These are phyloP conservation scores for Hypomyces perniciosus DNA, from an alignment of 2,329 filamentous ascomycete species.

Conservation along the genomic window DNA sequence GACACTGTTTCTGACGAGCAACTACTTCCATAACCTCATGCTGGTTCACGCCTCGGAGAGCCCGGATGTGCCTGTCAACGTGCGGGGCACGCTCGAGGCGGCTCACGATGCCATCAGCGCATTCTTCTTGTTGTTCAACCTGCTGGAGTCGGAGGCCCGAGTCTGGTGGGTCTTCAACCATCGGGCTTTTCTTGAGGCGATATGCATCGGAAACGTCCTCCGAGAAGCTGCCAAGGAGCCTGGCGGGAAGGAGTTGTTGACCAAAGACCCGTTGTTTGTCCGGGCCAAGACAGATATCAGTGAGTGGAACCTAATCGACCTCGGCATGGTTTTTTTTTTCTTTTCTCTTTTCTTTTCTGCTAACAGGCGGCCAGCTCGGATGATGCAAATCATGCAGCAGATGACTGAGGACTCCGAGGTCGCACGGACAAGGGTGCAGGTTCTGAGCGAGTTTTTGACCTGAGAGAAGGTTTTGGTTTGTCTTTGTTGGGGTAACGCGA, in stretches of 20 bases:
- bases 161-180: conserved; percentile 87
- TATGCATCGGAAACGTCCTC: conserved; percentile 59
- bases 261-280: conserved; percentile 53
- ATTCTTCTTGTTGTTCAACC: conserved; percentile 66
- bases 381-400: conserved; percentile 58
- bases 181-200: conserved; percentile 68
- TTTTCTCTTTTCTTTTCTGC: conserved; percentile 11
- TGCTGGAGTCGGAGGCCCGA: conserved; percentile 65
- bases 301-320: conserved; percentile 30
- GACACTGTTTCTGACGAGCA: conserved; percentile 72
- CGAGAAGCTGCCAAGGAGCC: conserved; percentile 44
- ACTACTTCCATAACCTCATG: conserved; percentile 80
- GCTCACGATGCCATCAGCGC: conserved; percentile 68
- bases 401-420: conserved; percentile 56
- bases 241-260: conserved; percentile 39
- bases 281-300: conserved; percentile 55
- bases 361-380: conserved; percentile 38
- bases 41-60: conserved; percentile 68
- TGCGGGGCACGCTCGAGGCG: conserved; percentile 65
- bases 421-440: conserved; percentile 52
- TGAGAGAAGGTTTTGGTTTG: neutral
- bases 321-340: neutral
- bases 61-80: conserved; percentile 56
- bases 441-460: conserved; percentile 48
- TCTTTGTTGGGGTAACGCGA: neutral